Evolutionary conservation across 805 yeast species (phyloP), one percentile per base, ranked within the genome.

Genomic region (Cyberlindnera xylosilytica): DNA sequence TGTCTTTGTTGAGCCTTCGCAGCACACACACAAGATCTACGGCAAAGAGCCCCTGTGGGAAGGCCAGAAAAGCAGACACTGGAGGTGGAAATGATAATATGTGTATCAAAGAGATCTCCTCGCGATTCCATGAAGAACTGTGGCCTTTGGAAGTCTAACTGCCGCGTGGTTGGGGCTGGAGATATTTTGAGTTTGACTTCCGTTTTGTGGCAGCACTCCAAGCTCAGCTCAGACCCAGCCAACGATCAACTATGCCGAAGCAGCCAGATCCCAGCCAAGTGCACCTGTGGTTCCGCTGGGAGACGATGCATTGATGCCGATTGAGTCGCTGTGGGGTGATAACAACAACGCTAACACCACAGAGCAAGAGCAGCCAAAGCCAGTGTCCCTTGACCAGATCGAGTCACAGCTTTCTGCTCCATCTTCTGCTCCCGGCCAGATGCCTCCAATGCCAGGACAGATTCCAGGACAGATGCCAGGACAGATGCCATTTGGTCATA

Each of bases 321-420:
- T 82, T 79, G 85, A 82, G 36, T 80, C 87, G 2, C 59, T 83
- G 36, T 83, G 90, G 90, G 74, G 73, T 23, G 66, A 66, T 36
- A 46, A 42, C 19, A 31, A n/a, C n/a, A n/a, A n/a, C n/a, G n/a
- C n/a, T n/a, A n/a, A 54, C 13, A 41, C 54, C 12, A 41, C 52
- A 16, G 44, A 33, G 10, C 31, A 31, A 5, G 37, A 19, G 12
- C 44, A 26, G 36, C 26, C 49, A 31, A 41, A 73, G 53, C 72
- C 83, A 18, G 64, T 85, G 52, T 83, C 96, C 10, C 69, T 87
- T 60, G 91, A 85, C 60, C 95, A 89, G 54, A 76, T 89, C 50
- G 96, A 89, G 65, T 87, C 95, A 8, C 87, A 80, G 41, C 35
- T 49, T 38, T 18, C 36, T 9, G 20, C 18, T 15, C 42, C 34